A percentile compares a stretch with the other conserved stretches of the same genome.
These are phyloP conservation scores for Fremontodendron californicum DNA, from an alignment of 345 rosid genomes.

Conservation along the genomic window DNA sequence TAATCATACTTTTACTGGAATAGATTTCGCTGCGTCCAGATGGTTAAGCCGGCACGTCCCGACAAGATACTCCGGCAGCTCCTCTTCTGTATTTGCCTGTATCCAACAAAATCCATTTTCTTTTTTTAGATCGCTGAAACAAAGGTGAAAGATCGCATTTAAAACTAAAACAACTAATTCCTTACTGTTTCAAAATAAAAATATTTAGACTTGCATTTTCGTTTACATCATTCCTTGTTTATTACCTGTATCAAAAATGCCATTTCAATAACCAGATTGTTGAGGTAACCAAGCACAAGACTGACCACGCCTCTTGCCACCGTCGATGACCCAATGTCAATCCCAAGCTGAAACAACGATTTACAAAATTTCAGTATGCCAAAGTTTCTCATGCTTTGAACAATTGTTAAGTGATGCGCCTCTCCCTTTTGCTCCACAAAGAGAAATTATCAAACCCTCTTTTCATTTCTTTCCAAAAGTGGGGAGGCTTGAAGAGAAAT, in stretches of 20 bases:
- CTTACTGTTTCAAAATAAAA: neutral
- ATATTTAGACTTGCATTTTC: neutral
- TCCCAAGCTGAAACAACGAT: slow-evolving; percentile 60
- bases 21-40: slow-evolving; percentile 67
- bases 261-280: slow-evolving; percentile 90
- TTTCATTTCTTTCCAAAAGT: neutral
- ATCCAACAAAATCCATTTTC: neutral
- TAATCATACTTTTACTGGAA: slow-evolving; percentile 32
- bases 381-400: neutral
- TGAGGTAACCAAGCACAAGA: slow-evolving; percentile 95
- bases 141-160: neutral
- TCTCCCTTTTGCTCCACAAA: neutral
- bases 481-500: neutral
- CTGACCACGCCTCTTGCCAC: slow-evolving; percentile 95
- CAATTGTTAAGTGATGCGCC: neutral
- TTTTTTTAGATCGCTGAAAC: neutral
- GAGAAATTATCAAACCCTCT: neutral
- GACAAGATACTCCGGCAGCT: slow-evolving; percentile 85
- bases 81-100: slow-evolving; percentile 84
- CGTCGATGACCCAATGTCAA: slow-evolving; percentile 89
- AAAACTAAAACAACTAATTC: neutral
- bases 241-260: slow-evolving; percentile 89
- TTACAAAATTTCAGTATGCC: neutral
- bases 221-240: neutral
- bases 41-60: slow-evolving; percentile 90